Base-by-base conservation (phyloP, 345 rosid species). In the Hibiscus mutabilis region DNA sequence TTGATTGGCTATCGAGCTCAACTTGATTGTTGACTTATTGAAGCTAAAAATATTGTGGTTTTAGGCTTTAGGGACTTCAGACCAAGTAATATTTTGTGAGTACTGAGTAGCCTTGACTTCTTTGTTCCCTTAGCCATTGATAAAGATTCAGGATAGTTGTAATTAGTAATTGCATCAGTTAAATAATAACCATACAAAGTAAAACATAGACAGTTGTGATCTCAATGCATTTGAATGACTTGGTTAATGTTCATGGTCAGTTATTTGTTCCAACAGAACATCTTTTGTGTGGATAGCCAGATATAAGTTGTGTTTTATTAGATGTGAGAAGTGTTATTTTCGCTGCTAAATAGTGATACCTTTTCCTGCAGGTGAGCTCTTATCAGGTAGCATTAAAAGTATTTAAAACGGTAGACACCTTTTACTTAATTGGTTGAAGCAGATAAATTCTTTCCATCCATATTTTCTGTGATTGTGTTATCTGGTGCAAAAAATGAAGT, bases 401-500 rank as follows among this genome's bases (percentile, higher is more conserved):
- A 19, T n/a, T 35, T 35, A 11, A 6, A 37, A 37, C 47, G 13
- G 25, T 18, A 3, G 27, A 12, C 29, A 11, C 6, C n/a, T 37
- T 37, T 37, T 37, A 12, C 1, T 44, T 44, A 22, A 18, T 14
- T 24, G 35, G 53, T 22, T 22, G 69, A 21, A 65, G 18, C 6
- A 42, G 53, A 42, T 21, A 64, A 64, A 21, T 22, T 22, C 27
- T 10, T 2, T 3, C 25, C 7, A 24, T 65, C 6, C 21, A 14
- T 65, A 65, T 44, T 22, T 14, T 65, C 35, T 33, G 3, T 15
- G 21, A 44, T 64, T 42, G 53, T 64, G 15, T 13, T 42, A 18
- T 68, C 46, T 53, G 49, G 22, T 18, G 12, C 49, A 44, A 44
- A 73, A 70, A 57, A 84, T 83, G 86, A 82, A 70, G 81, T 49